Conservation (phyloP, 306 rosid species). For the Morella rubra region DNA sequence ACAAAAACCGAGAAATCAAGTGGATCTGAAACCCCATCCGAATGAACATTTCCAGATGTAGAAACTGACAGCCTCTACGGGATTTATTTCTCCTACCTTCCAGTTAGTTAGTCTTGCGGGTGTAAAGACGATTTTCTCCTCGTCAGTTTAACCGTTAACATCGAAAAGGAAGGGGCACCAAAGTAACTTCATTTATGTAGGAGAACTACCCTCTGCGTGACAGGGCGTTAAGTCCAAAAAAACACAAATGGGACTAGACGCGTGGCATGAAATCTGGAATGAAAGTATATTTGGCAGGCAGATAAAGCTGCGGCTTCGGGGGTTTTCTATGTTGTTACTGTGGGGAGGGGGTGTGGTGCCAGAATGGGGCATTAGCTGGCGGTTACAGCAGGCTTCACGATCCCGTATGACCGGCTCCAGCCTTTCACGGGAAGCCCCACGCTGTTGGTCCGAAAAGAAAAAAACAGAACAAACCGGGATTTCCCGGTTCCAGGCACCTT, state of each 20-base stretch:
- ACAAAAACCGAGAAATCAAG: slow-evolving; percentile 15
- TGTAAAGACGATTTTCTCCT: slow-evolving; percentile 35
- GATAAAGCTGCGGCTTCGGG: slow-evolving; percentile 29
- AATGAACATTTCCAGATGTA: slow-evolving; percentile 37
- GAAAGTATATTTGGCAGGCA: slow-evolving; percentile 34
- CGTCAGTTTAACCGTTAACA: neutral
- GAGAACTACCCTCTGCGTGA: slow-evolving; percentile 36
- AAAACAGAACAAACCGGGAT: neutral
- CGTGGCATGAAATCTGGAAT: slow-evolving; percentile 21
- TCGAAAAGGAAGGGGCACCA: neutral
- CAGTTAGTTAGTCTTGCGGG: slow-evolving; percentile 42
- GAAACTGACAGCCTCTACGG: slow-evolving; percentile 45
- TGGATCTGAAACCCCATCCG: slow-evolving; percentile 22
- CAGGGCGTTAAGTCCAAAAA: slow-evolving; percentile 7
- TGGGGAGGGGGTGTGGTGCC: slow-evolving; percentile 48
- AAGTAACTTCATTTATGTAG: slow-evolving; percentile 28
- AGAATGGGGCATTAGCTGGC: slow-evolving; percentile 61
- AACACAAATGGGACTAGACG: slow-evolving; percentile 23
- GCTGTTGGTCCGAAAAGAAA: too few species aligned
- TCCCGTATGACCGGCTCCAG: slow-evolving; percentile 37
- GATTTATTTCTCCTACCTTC: slow-evolving; percentile 51
- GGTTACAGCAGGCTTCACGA: slow-evolving; percentile 52
- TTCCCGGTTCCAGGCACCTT: slow-evolving; percentile 12
- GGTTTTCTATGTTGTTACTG: slow-evolving; percentile 13
- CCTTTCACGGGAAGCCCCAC: neutral